phyloP scores from a whole-genome alignment of 2,329 filamentous ascomycete genomes.

The Fusarium nodosum region DNA sequence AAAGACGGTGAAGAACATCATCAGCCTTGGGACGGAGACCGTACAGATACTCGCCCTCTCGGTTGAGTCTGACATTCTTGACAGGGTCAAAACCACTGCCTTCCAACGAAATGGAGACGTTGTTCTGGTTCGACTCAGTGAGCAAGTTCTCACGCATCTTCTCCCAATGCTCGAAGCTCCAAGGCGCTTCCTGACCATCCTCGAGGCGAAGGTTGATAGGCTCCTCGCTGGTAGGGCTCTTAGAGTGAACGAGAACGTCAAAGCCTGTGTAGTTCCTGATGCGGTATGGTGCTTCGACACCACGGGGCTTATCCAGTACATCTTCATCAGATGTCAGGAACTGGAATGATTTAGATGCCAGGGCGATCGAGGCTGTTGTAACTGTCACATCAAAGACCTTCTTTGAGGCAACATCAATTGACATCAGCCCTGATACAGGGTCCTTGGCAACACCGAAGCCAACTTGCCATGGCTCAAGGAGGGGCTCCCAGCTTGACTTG shows the following conservation, averaged over 20 bases:
- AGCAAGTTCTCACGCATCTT: conserved; percentile 95
- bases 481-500: conserved; percentile 97
- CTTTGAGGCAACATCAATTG: conserved; percentile 87
- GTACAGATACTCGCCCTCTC: conserved; percentile 95
- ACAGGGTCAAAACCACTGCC: conserved; percentile 94
- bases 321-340: conserved; percentile 89
- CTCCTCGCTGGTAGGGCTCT: conserved; percentile 73
- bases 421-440: conserved; percentile 78
- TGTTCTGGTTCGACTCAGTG: conserved; percentile 82
- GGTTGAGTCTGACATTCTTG: conserved; percentile 87
- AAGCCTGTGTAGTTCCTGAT: conserved; percentile 98
- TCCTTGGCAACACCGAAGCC: conserved; percentile 89
- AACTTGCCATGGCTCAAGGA: conserved; percentile 97
- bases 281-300: conserved; percentile 90
- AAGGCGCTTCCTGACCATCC: conserved; percentile 92
- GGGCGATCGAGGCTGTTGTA: conserved; percentile 91
- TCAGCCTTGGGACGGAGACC: conserved; percentile 89
- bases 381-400: conserved; percentile 93
- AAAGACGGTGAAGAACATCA: conserved; percentile 85
- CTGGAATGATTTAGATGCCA: conserved; percentile 92
- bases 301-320: conserved; percentile 91
- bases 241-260: conserved; percentile 85
- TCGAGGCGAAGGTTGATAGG: conserved; percentile 80
- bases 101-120: conserved; percentile 87
- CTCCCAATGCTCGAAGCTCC: conserved; percentile 97